phyloP scores from a whole-genome alignment of 164 flowering plant species.

The Paratinospora sagittata region DNA sequence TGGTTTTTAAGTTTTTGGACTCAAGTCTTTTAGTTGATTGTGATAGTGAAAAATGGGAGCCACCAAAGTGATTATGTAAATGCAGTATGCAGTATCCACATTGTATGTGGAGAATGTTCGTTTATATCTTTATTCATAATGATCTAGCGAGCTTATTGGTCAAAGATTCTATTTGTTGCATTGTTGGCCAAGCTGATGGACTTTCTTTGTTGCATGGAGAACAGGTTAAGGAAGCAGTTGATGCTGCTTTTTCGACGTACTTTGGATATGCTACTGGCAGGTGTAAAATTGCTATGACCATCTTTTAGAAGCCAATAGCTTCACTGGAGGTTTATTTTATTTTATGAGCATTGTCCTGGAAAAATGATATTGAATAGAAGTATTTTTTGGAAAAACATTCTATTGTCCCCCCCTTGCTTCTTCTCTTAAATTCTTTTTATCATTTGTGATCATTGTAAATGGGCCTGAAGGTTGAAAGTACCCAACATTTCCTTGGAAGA shows the following conservation, averaged over 20 bases:
- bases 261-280: constrained; percentile 61
- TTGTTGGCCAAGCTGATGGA: background rate
- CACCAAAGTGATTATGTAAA: background rate
- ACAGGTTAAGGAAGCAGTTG: constrained; percentile 97
- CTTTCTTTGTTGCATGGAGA: constrained; percentile 9
- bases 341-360: background rate
- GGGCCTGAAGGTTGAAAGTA: too few species aligned
- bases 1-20: too few species aligned
- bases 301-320: background rate
- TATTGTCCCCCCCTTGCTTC: background rate
- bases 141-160: background rate
- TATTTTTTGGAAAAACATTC: background rate
- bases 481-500: too few species aligned
- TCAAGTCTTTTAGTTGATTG: background rate
- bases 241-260: constrained; percentile 81
- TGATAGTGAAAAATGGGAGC: background rate
- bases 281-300: constrained; percentile 29
- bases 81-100: too few species aligned
- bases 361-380: too few species aligned
- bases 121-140: background rate
- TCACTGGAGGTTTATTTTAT: background rate
- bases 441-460: too few species aligned
- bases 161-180: background rate
- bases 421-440: background rate
- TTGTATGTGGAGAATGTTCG: background rate